phyloP scores from a whole-genome alignment of 2,329 filamentous ascomycete species.

The Dryadomyces quercus-mongolicae region DNA sequence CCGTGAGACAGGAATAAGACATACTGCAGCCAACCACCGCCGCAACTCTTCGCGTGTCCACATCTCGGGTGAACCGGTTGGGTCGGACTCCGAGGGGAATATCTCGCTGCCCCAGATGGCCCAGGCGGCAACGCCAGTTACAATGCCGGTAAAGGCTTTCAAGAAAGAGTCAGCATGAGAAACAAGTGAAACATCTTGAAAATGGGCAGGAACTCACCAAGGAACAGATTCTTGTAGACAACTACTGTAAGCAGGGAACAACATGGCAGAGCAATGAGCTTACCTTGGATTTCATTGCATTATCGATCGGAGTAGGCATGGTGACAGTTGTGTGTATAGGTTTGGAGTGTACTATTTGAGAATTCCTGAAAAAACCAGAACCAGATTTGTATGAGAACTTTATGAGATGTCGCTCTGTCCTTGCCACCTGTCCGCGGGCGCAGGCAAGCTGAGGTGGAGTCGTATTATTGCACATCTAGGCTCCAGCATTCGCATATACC shows the following conservation, averaged over 20 bases:
- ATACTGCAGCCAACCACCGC: slow-evolving; percentile 69
- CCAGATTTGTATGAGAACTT: too few relatives aligned
- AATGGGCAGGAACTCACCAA: slow-evolving; percentile 37
- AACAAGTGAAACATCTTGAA: background rate
- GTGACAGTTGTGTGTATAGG: background rate
- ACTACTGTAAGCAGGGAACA: slow-evolving; percentile 6
- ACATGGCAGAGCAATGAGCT: slow-evolving; percentile 11
- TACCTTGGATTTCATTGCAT: slow-evolving; percentile 59
- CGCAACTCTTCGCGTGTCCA: slow-evolving; percentile 77
- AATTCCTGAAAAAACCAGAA: background rate
- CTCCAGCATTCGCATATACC: background rate
- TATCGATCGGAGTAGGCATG: slow-evolving; percentile 61
- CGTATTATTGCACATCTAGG: too few relatives aligned
- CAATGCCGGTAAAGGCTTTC: slow-evolving; percentile 65
- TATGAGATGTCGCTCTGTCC: slow-evolving; percentile 1
- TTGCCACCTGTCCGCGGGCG: slow-evolving; percentile 2
- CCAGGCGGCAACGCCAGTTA: slow-evolving; percentile 73
- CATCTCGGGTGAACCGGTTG: slow-evolving; percentile 54
- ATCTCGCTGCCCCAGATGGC: slow-evolving; percentile 77
- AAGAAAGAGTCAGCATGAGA: background rate
- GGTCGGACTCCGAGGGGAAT: slow-evolving; percentile 64
- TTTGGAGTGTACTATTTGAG: background rate
- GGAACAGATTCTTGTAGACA: slow-evolving; percentile 53
- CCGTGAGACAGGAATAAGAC: slow-evolving; percentile 21
- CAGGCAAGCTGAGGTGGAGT: background rate